Base-by-base conservation (phyloP, 345 rosid species). In the Camelina sativa region DNA sequence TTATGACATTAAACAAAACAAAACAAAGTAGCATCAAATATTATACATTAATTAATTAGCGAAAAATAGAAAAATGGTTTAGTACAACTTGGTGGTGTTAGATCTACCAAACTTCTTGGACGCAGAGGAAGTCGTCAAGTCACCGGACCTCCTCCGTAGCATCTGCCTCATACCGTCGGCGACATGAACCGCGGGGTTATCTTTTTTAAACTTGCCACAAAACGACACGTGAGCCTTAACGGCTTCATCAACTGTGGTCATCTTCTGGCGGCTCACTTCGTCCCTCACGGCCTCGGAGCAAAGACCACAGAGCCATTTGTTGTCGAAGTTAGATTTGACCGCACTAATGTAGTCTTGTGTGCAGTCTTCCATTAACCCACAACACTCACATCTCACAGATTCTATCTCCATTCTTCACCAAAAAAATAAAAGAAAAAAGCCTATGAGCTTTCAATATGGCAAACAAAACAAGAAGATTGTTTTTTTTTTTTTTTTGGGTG, bases 121-220 rank as follows among this genome's bases (percentile, higher is more conserved):
- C 55, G 87, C 50, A 64, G 97, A 65, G 23, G 90, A 81, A 25
- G 89, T 77, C 10, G 89, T 68, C 67, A 88, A 63, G 11, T 89
- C 92, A 10, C 95, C 88, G 22, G 98, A 87, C 40, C 97, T 84
- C 83, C 98, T 79, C 73, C 97, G 62, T 48, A 95, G 80, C 95
- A 95, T 87, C 97, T 87, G 97, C 76, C 89, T 85, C 98, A 95
- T 86, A 5, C 97, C 99, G 28, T 95, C 95, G 41, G 99, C 97
- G 9, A 95, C 99, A 64, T 82, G 79, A 80, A 88, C 86, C 2
- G 99, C 99, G 2, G 99, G 99, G 75, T 92, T 86, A 1, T 90
- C 86, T 75, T 86, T 92, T 72, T 85, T 92, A 82, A 86, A 87
- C 69, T 92, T 95, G 8, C 97, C 92, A 73, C 99, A 92, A 79